Conservation (phyloP, 1,139 yeast genomes). For the Suhomyces atakaporum region DNA sequence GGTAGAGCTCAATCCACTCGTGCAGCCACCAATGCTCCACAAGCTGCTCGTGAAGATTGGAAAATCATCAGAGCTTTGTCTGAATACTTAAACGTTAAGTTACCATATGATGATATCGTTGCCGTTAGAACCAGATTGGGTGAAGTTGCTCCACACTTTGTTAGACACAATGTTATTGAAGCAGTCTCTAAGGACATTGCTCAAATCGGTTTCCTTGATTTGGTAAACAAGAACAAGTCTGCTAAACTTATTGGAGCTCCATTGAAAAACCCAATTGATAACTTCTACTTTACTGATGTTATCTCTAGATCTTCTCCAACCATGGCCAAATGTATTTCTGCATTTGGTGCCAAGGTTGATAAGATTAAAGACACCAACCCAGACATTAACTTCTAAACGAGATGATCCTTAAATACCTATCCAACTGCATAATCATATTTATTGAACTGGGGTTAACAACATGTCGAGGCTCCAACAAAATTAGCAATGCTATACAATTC, state of each 20-base stretch:
- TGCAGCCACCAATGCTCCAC: constrained; percentile 91
- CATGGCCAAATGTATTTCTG: constrained; percentile 79
- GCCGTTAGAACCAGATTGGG: constrained; percentile 71
- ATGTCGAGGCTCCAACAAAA: constrained; percentile 6
- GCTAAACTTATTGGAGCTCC: constrained; percentile 49
- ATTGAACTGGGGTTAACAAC: constrained; percentile 8
- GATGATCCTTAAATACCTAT: neutral
- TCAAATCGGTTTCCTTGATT: constrained; percentile 57
- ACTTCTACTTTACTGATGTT: constrained; percentile 87
- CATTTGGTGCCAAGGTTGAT: constrained; percentile 67
- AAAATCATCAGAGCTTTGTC: constrained; percentile 81
- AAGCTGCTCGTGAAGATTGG: constrained; percentile 93
- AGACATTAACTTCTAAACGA: constrained; percentile 32
- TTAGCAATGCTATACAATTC: constrained; percentile 10
- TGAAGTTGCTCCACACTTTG: constrained; percentile 80
- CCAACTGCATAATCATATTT: constrained; percentile 15
- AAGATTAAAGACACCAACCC: constrained; percentile 56
- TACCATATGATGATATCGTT: constrained; percentile 77
- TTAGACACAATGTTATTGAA: constrained; percentile 76
- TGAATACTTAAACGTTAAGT: constrained; percentile 69
- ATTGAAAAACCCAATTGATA: constrained; percentile 70
- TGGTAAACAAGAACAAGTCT: constrained; percentile 40
- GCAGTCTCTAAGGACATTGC: constrained; percentile 62
- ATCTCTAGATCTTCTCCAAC: constrained; percentile 87
- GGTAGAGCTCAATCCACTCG: constrained; percentile 86